Conservation (phyloP, 495 filamentous ascomycete species). For the Talaromyces borbonicus region DNA sequence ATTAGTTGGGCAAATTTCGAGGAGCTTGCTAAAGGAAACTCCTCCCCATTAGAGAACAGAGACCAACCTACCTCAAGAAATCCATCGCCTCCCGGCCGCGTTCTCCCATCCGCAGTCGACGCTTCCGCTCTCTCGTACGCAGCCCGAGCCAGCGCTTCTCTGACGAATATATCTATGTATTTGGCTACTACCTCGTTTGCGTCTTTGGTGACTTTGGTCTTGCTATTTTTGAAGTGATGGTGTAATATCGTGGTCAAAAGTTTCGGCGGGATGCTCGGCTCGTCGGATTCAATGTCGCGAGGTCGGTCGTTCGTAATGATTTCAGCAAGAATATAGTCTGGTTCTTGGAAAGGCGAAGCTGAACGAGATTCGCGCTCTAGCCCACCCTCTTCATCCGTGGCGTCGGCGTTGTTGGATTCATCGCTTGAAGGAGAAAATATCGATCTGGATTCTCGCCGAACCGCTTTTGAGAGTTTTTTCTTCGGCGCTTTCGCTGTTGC, state of each 20-base stretch:
- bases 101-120: slow-evolving; percentile 15
- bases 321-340: slow-evolving; percentile 38
- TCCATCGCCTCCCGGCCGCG: slow-evolving; percentile 31
- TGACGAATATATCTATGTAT: slow-evolving; percentile 88
- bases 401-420: slow-evolving; percentile 7
- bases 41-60: background rate
- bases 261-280: slow-evolving; percentile 57
- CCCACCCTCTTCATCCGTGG: too few relatives aligned
- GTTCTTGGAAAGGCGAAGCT: slow-evolving; percentile 24
- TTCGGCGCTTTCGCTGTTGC: slow-evolving; percentile 6
- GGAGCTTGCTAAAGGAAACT: background rate
- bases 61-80: slow-evolving; percentile 62
- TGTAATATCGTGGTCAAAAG: slow-evolving; percentile 69
- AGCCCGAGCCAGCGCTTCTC: slow-evolving; percentile 80
- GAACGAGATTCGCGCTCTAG: too few relatives aligned
- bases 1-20: slow-evolving; percentile 9
- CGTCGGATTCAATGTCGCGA: slow-evolving; percentile 25
- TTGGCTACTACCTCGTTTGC: slow-evolving; percentile 70
- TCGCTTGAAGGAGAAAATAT: slow-evolving; percentile 6
- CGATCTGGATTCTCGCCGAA: slow-evolving; percentile 8
- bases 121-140: slow-evolving; percentile 52
- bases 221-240: slow-evolving; percentile 60
- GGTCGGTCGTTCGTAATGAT: slow-evolving; percentile 22
- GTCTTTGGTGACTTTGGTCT: slow-evolving; percentile 66
- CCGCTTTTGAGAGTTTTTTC: slow-evolving; percentile 8